Base-by-base conservation (phyloP, 148 eudicot species). In the Limonium bicolor region DNA sequence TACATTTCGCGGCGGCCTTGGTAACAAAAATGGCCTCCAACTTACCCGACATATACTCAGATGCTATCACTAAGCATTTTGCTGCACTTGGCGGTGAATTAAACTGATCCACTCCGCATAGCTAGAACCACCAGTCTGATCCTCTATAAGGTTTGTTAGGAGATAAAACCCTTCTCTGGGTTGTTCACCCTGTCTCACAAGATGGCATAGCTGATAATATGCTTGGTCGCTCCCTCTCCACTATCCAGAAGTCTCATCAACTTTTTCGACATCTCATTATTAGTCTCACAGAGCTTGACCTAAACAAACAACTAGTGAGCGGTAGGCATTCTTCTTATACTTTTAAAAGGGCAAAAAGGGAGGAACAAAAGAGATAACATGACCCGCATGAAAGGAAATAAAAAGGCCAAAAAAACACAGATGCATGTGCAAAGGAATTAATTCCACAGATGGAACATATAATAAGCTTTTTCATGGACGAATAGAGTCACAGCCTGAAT, bases 181-280 rank as follows among this genome's bases (percentile, higher is more conserved):
- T 57, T 90, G 99, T 61, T 85, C 95, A 23, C 99, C 94, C 71
- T 85, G 99, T 60, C 88, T 71, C 60, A 85, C 88, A 59, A 92
- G 68, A 59, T 85, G 82, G 53, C 82, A 76, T 21, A 81, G 72
- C 68, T 81, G 95, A 73, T 68, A 85, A 61, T 71, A 78, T 21
- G 86, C 73, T 28, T 64, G 76, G 33, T 81, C 78, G 47, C 58
- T 66, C 61, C 76, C 72, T 55, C 95, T 73, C 64, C 64, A 50
- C 60, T 51, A 41, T 68, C 39, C 14, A 92, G 62, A 32, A 92
- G 52, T 35, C 59, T 55, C 62, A 76, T 64, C 28, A 85, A 72
- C 74, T 67, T 78, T 61, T 69, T 85, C 47, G 99, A 85, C 73
- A 78, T 65, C 53, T 71, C 95, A 59, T 68, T 76, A 35, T 67